phyloP scores from a whole-genome alignment of 2,329 filamentous ascomycete genomes.

The Penicillium sp. region DNA sequence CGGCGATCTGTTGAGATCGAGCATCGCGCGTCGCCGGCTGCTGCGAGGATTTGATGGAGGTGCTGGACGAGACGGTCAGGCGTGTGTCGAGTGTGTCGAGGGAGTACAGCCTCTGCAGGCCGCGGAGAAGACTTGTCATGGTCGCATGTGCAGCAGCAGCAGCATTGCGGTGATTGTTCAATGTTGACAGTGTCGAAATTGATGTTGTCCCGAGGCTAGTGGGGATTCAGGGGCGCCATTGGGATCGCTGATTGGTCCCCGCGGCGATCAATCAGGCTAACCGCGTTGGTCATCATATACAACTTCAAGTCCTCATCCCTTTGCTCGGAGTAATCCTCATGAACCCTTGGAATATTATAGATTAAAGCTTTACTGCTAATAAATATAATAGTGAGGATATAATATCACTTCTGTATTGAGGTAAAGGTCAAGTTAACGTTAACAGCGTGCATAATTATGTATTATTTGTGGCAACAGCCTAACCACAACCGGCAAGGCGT shows the following conservation, averaged over 20 bases:
- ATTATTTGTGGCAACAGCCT: neutral
- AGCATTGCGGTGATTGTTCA: conserved; percentile 8
- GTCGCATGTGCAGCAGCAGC: conserved; percentile 27
- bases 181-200: neutral
- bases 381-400: too few species aligned
- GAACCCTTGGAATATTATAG: too few species aligned
- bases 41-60: conserved; percentile 58
- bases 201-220: neutral
- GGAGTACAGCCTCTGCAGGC: conserved; percentile 55
- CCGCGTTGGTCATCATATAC: too few species aligned
- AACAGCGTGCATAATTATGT: too few species aligned
- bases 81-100: conserved; percentile 67
- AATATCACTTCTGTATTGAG: too few species aligned
- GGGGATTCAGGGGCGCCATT: neutral
- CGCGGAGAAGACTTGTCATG: conserved; percentile 46
- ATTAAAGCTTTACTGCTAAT: too few species aligned
- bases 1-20: conserved; percentile 37
- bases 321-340: too few species aligned
- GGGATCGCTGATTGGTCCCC: neutral
- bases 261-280: neutral
- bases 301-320: too few species aligned
- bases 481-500: neutral
- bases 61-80: conserved; percentile 67
- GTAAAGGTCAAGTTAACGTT: too few species aligned
- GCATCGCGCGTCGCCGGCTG: conserved; percentile 31